These are phyloP conservation scores for Suaeda aralocaspica DNA, from an alignment of 148 eudicot species.

Conservation along the genomic window DNA sequence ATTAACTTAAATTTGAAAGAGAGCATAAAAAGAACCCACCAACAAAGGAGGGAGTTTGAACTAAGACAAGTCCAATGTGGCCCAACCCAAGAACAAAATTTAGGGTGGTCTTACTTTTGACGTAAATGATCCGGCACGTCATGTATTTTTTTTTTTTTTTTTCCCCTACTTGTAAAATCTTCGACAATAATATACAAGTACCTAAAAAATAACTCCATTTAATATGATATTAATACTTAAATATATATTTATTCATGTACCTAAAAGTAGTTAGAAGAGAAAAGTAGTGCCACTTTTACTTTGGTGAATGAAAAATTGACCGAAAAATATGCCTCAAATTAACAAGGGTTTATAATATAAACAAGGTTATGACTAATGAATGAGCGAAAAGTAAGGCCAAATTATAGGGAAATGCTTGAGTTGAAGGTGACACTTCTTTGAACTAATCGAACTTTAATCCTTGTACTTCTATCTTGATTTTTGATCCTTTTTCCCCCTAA, in stretches of 20 bases:
- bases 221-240: no score
- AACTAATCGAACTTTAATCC: constrained; percentile 24
- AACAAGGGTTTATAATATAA: constrained; percentile 12
- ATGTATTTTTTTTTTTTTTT: background rate
- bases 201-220: constrained; percentile 15
- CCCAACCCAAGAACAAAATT: constrained; percentile 17
- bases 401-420: constrained; percentile 32
- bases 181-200: no score
- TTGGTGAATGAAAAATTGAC: constrained; percentile 25
- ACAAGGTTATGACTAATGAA: constrained; percentile 9
- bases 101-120: constrained; percentile 12
- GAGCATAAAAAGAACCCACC: background rate
- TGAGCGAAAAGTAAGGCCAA: constrained; percentile 33
- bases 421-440: constrained; percentile 30
- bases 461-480: constrained; percentile 33
- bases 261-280: background rate
- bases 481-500: constrained; percentile 18
- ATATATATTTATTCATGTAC: background rate
- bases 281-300: background rate
- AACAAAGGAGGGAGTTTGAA: constrained; percentile 11
- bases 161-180: constrained; percentile 3
- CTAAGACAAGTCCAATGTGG: constrained; percentile 9
- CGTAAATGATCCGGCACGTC: constrained; percentile 28
- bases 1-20: background rate
- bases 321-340: constrained; percentile 15